Evolutionary conservation across 2,329 filamentous ascomycete species (phyloP), one percentile per base, ranked within the genome.

Genomic region (Diplocarpon rosae): DNA sequence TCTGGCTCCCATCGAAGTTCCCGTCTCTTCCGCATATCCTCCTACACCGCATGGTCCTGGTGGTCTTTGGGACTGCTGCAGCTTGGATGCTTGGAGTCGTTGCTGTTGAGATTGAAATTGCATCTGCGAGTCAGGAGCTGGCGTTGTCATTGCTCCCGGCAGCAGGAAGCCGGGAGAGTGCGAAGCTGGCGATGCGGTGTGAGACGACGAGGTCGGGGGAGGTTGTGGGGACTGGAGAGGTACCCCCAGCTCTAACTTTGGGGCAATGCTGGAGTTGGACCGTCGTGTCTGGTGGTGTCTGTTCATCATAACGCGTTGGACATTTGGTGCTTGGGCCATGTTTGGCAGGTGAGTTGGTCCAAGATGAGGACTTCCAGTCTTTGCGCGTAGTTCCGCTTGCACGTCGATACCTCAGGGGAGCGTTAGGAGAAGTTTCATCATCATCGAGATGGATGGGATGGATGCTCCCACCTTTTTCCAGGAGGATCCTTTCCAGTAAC

Each of bases 371-470:
- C 85, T 93, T 57, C 84, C 86, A 38, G 85, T 89, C 71, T 95
- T 96, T 62, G 89, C 83, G 52, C 85, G 85, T 57, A 98, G 75
- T 68, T 96, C 92, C 52, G 89, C 85, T 68, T 96, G 88, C 39
- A 98, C 92, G 72, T 98, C 90, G 65, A 96, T 95, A 57, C 88
- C 88, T 93, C 7, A 15, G 52, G 9, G 14, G 15, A 11, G n/a
- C 16, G 45, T 56, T 44, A 58, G 39, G 37, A n/a, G n/a, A n/a
- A 15, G 36, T 13, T 10, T 7, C 10, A 5, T 14, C 28, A 5
- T 12, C 11, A 10, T 32, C 30, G 30, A 12, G 11, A 32, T 32
- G 9, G 8, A 13, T 36, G 30, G 14, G 16, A 14, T 28, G 4
- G 29, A 13, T 27, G 14, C 17, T 9, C 50, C 31, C 67, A 92